Percentiles rank a stretch among this genome's conserved stretches.
phyloP scores from a whole-genome alignment of 2,329 filamentous ascomycete species.

The Nigrospora osmanthi region DNA sequence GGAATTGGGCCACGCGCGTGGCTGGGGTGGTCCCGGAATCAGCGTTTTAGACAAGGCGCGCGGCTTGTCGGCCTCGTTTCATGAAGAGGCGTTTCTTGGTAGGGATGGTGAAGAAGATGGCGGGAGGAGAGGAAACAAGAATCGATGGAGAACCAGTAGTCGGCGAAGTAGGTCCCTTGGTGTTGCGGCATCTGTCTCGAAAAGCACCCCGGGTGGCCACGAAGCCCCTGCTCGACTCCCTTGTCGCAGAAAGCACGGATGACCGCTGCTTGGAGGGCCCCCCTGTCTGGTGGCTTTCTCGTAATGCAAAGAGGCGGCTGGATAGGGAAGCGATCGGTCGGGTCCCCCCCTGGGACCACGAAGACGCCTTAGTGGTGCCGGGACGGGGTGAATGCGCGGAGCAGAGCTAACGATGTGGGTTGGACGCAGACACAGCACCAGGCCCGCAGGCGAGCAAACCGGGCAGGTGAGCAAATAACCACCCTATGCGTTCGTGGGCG shows the following conservation, averaged over 20 bases:
- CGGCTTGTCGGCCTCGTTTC: background rate
- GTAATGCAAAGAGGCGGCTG: background rate
- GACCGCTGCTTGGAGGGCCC: background rate
- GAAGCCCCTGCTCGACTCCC: conserved; percentile 1
- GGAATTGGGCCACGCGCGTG: no score
- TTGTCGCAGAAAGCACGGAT: conserved; percentile 2
- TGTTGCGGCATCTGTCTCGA: conserved; percentile 8
- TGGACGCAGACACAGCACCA: no score
- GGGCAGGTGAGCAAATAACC: no score
- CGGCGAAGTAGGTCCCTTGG: conserved; percentile 3
- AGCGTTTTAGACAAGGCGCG: background rate
- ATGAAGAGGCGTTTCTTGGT: background rate
- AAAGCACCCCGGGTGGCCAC: conserved; percentile 2
- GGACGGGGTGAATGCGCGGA: no score
- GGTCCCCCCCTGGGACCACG: background rate
- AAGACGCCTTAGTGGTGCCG: no score
- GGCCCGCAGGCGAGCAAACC: no score
- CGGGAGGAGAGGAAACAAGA: background rate
- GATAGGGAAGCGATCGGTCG: conserved; percentile 1
- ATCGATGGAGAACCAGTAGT: background rate
- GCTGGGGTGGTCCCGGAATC: background rate
- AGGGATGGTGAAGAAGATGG: background rate
- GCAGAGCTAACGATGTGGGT: no score
- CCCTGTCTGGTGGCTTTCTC: conserved; percentile 1
- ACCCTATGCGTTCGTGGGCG: no score